Evolutionary conservation across 768 basidiomycete species (phyloP), one percentile per base, ranked within the genome.

Genomic region (Inosperma sp.): DNA sequence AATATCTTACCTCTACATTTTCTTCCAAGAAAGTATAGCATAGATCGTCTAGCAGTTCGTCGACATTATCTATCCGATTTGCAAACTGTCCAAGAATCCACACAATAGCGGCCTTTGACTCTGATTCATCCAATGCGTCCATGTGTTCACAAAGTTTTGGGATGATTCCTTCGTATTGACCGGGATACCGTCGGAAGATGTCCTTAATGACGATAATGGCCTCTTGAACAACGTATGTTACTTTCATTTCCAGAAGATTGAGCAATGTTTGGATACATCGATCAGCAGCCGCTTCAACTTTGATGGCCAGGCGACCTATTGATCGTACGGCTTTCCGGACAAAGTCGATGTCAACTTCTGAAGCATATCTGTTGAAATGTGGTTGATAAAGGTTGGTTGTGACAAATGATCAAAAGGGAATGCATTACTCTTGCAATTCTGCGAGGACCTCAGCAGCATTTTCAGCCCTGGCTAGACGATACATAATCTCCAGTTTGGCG

Each of bases 31-130:
- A 98, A 2, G 81, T 84, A 62, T 88, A 92, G 39, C 90, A 70
- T 29, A 95, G 72, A 56, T 95, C 95, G 60, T 99, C 96, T 65
- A 99, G 73, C 50, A 99, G 75, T 58, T 98, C 94, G 61, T 97
- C 93, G 7, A 86, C 89, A 61, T 98, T 97, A 56, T 96, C 91
- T 52, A 99, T 98, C 59, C 85, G 80, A 65, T 98, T 82, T 26
- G 96, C 88, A 61, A 93, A 98, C 69, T 99, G 93, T 0, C 96
- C 96, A 29, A 98, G 71, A 61, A 98, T 92, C 96, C 96, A 99
- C 26, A 99, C 81, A 83, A 99, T 96, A 8, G 93, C 86, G 2
- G 95, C 87, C 64, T 98, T 98, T 17, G 94, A 85, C 68, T 99
- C 96, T 0, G 96, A 88, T 62, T 98, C 96, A 59, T 98, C 95